phyloP scores from a whole-genome alignment of 805 yeast genomes.

The Candida verbasci region DNA sequence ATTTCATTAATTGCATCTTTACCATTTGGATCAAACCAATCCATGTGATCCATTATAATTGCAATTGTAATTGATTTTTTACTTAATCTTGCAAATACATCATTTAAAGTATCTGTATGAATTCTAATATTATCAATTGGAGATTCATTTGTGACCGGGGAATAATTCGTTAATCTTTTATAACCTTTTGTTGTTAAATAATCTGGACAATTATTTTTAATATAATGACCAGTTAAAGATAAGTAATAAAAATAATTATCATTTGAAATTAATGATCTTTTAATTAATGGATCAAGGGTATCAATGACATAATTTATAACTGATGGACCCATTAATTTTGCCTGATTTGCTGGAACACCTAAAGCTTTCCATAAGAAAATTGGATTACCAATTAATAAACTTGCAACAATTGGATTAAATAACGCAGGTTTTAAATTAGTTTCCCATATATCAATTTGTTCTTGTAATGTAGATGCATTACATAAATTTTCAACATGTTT shows the following conservation, averaged over 20 bases:
- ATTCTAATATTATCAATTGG: conserved; percentile 69
- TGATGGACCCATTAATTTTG: conserved; percentile 71
- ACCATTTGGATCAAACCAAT: conserved; percentile 74
- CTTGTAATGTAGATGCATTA: conserved; percentile 50
- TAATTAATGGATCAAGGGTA: conserved; percentile 72
- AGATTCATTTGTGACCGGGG: conserved; percentile 21
- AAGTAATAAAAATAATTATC: conserved; percentile 81
- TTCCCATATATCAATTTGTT: conserved; percentile 65
- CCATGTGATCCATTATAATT: conserved; percentile 88
- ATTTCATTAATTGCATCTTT: conserved; percentile 64
- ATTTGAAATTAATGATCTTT: conserved; percentile 55
- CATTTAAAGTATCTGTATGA: conserved; percentile 76
- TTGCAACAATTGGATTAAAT: conserved; percentile 65
- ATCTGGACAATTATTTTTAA: conserved; percentile 66
- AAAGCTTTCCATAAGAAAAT: conserved; percentile 84
- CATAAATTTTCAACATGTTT: conserved; percentile 54
- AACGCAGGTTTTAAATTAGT: conserved; percentile 60
- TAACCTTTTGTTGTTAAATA: conserved; percentile 62
- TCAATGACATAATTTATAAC: conserved; percentile 68
- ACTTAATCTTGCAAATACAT: conserved; percentile 65
- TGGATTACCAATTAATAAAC: conserved; percentile 72
- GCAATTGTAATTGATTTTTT: conserved; percentile 67
- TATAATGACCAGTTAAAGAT: conserved; percentile 57
- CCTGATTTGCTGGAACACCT: conserved; percentile 87
- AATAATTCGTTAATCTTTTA: conserved; percentile 39